Percentiles rank a stretch among this genome's conserved stretches.
phyloP scores from a whole-genome alignment of 1,284 basidiomycete species.

The Cryptococcus hybrid region DNA sequence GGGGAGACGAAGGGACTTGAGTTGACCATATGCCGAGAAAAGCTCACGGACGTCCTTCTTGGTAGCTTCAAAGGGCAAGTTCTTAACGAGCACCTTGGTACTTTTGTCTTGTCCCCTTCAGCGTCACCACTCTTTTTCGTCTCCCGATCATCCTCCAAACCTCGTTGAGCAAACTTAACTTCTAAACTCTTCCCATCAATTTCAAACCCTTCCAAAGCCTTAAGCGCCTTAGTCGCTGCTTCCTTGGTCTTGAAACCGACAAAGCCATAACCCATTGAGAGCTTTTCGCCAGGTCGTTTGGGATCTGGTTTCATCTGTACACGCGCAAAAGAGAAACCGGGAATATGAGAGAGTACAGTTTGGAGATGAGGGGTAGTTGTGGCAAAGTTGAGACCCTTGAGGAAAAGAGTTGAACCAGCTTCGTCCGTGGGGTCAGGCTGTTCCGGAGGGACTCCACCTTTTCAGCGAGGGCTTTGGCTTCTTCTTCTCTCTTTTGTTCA shows the following conservation, averaged over 20 bases:
- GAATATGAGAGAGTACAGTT: constrained; percentile 70
- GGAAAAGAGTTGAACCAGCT: constrained; percentile 80
- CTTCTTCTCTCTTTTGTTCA: constrained; percentile 35
- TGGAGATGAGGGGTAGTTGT: constrained; percentile 76
- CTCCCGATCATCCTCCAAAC: constrained; percentile 62
- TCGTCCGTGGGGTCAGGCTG: constrained; percentile 56
- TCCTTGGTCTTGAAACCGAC: constrained; percentile 81
- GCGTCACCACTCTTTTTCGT: constrained; percentile 47
- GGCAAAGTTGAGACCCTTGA: constrained; percentile 91
- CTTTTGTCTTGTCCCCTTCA: constrained; percentile 55
- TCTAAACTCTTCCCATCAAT: constrained; percentile 84
- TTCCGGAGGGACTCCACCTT: constrained; percentile 31
- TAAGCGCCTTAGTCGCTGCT: constrained; percentile 71
- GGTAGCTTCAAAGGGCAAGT: constrained; percentile 93
- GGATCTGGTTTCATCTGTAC: constrained; percentile 90
- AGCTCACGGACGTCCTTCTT: constrained; percentile 88
- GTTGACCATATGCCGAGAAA: constrained; percentile 85
- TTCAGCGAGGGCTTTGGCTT: background rate
- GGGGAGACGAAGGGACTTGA: constrained; percentile 86
- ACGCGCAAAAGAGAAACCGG: constrained; percentile 82
- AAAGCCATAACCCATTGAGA: constrained; percentile 97
- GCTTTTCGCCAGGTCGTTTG: constrained; percentile 59
- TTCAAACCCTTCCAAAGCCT: constrained; percentile 74
- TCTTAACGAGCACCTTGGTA: constrained; percentile 95
- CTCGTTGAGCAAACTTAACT: constrained; percentile 85